These are phyloP conservation scores for Penicillium frequentans DNA, from an alignment of 2,329 filamentous ascomycete genomes.

Conservation along the genomic window DNA sequence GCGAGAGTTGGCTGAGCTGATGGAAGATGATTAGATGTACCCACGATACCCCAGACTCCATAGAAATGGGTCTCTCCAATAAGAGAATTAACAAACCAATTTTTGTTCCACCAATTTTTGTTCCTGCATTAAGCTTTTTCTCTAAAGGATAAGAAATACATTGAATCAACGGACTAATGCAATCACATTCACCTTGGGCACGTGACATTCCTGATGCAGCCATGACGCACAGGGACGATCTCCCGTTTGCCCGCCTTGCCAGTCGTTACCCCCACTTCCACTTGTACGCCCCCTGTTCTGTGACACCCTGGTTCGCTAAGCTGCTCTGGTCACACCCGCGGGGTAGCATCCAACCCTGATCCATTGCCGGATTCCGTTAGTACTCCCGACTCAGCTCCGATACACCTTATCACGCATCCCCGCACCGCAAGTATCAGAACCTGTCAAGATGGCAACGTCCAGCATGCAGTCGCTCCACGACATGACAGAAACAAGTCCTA, in stretches of 20 bases:
- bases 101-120: background rate
- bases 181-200: slow-evolving; percentile 3
- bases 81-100: background rate
- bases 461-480: slow-evolving; percentile 30
- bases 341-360: slow-evolving; percentile 16
- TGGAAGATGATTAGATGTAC: slow-evolving; percentile 63
- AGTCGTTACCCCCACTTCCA: slow-evolving; percentile 17
- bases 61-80: background rate
- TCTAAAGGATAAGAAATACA: background rate
- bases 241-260: slow-evolving; percentile 19
- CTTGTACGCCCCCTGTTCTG: slow-evolving; percentile 8
- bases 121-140: background rate
- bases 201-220: slow-evolving; percentile 28
- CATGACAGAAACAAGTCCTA: slow-evolving; percentile 23
- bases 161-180: background rate
- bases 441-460: slow-evolving; percentile 16
- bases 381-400: slow-evolving; percentile 8
- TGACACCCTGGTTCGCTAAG: slow-evolving; percentile 3
- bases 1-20: slow-evolving; percentile 83
- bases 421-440: background rate
- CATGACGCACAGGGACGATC: slow-evolving; percentile 38
- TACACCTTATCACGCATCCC: background rate
- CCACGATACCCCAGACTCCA: slow-evolving; percentile 13
- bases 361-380: slow-evolving; percentile 19
- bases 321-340: slow-evolving; percentile 8